Conservation (phyloP, 768 basidiomycete species). For the Tricholoma terreum region DNA sequence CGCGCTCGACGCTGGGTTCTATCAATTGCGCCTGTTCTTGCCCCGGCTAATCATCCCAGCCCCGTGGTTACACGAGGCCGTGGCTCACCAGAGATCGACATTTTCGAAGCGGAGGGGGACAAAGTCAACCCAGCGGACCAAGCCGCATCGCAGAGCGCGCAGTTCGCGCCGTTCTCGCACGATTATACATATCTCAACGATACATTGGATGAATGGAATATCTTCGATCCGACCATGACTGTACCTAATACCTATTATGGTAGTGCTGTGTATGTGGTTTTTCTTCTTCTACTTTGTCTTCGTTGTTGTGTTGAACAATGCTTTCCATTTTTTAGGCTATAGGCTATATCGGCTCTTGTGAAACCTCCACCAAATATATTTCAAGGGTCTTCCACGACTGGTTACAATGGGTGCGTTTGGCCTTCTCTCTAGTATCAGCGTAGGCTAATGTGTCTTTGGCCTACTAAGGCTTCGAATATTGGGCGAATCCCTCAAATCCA, state of each 20-base stretch:
- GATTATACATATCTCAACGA: too few species aligned
- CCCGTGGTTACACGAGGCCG: constrained; percentile 54
- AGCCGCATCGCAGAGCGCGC: too few species aligned
- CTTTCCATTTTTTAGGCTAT: constrained; percentile 33
- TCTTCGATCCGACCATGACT: constrained; percentile 31
- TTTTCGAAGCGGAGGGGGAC: too few species aligned
- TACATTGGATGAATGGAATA: constrained; percentile 23
- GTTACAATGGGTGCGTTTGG: not conserved
- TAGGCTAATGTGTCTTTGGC: not conserved
- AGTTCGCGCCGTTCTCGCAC: too few species aligned
- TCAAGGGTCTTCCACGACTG: constrained; percentile 37
- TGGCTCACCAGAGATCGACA: constrained; percentile 79
- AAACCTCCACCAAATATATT: constrained; percentile 50
- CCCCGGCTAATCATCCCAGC: constrained; percentile 72
- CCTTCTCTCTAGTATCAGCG: not conserved
- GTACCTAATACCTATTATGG: constrained; percentile 43
- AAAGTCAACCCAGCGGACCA: too few species aligned
- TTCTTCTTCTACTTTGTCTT: not conserved
- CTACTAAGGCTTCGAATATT: constrained; percentile 71
- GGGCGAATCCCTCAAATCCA: constrained; percentile 53
- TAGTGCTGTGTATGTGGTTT: constrained; percentile 38
- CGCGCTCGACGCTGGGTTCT: too few species aligned
- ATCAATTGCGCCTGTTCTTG: constrained; percentile 72
- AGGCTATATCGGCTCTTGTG: constrained; percentile 49
- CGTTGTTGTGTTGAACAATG: not conserved